phyloP scores from a whole-genome alignment of 1,284 basidiomycete genomes.

The Sparassis latifolia region DNA sequence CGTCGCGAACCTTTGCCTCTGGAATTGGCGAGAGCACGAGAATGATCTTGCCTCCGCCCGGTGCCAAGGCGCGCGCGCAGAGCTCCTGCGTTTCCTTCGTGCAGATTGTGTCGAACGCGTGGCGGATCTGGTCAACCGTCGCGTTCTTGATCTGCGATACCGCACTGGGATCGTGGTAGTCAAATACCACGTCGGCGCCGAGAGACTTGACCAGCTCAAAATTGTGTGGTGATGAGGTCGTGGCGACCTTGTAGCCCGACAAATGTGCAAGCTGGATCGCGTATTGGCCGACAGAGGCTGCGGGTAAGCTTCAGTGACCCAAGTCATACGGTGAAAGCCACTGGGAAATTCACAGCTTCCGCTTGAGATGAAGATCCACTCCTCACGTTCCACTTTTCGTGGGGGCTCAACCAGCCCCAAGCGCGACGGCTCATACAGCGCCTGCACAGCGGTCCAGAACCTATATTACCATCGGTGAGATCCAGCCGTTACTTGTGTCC shows the following conservation, averaged over 20 bases:
- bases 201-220: constrained; percentile 31
- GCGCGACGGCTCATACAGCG: constrained; percentile 22
- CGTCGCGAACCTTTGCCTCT: constrained; percentile 12
- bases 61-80: constrained; percentile 13
- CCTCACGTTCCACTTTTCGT: constrained; percentile 8
- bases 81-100: constrained; percentile 11
- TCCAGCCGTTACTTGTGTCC: not conserved
- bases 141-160: constrained; percentile 17
- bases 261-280: constrained; percentile 37
- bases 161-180: constrained; percentile 21
- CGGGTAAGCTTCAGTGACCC: not conserved
- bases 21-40: constrained; percentile 8
- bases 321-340: not conserved
- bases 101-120: constrained; percentile 18
- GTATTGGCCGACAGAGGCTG: constrained; percentile 34
- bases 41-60: constrained; percentile 15
- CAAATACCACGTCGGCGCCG: constrained; percentile 35
- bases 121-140: constrained; percentile 16
- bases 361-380: constrained; percentile 27
- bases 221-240: constrained; percentile 34
- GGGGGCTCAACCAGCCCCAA: constrained; percentile 22
- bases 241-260: constrained; percentile 33
- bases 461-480: constrained; percentile 5
- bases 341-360: constrained; percentile 22
- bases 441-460: constrained; percentile 30